A percentile compares a stretch with the other conserved stretches of the same genome.
Conservation (phyloP, 2,329 filamentous ascomycete species). For the Colletotrichum eremochloae region DNA sequence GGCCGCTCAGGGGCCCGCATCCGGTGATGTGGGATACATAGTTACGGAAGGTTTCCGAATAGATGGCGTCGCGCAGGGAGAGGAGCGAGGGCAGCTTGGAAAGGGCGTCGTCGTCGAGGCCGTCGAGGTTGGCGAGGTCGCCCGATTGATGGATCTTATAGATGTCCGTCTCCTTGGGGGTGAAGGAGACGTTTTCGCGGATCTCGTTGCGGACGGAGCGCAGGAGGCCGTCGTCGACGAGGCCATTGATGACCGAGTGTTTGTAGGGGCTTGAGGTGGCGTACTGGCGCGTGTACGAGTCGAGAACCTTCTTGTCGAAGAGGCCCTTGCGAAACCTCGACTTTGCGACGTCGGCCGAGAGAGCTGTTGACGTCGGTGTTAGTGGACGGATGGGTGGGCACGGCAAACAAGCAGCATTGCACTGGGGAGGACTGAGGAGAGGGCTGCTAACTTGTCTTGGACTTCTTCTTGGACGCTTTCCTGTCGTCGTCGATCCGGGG, state of each 20-base stretch:
- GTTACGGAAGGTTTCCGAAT: constrained; percentile 89
- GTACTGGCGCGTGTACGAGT: constrained; percentile 73
- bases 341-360: constrained; percentile 64
- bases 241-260: constrained; percentile 86
- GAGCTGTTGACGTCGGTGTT: constrained; percentile 51
- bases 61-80: constrained; percentile 91
- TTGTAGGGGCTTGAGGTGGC: constrained; percentile 81
- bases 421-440: background rate
- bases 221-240: constrained; percentile 86
- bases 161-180: constrained; percentile 98
- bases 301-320: constrained; percentile 71
- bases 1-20: constrained; percentile 87
- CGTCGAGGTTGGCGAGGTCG: constrained; percentile 95
- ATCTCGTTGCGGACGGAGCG: constrained; percentile 91
- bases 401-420: constrained; percentile 15
- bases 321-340: constrained; percentile 75
- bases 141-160: constrained; percentile 99
- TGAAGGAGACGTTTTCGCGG: constrained; percentile 91
- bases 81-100: constrained; percentile 91
- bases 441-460: constrained; percentile 59
- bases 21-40: constrained; percentile 90
- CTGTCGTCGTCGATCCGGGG: constrained; percentile 58
- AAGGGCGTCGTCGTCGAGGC: constrained; percentile 87
- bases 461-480: constrained; percentile 65
- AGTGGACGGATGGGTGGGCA: constrained; percentile 29